Conservation (phyloP, 805 yeast species). For the Cyberlindnera mississippiensis region DNA sequence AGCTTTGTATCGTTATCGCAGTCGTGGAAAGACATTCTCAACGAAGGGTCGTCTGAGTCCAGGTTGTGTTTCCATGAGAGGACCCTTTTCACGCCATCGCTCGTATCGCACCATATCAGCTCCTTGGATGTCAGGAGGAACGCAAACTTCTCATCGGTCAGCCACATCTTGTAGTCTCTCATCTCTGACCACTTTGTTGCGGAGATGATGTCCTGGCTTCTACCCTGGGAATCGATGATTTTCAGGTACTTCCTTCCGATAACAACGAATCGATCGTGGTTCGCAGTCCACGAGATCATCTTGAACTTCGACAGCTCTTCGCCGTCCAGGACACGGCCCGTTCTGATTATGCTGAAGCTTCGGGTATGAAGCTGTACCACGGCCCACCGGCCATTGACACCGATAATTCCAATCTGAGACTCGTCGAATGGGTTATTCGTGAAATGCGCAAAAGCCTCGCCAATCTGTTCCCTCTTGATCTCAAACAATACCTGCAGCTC, state of each 20-base stretch:
- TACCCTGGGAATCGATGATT: conserved; percentile 28
- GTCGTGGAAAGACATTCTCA: conserved; percentile 34
- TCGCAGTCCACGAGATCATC: conserved; percentile 42
- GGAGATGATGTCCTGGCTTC: conserved; percentile 28
- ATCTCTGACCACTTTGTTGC: conserved; percentile 31
- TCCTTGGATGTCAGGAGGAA: conserved; percentile 66
- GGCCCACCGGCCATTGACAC: conserved; percentile 49
- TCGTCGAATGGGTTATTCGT: conserved; percentile 41
- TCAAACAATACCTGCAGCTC: conserved; percentile 4
- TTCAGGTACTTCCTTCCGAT: conserved; percentile 43
- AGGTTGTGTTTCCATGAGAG: conserved; percentile 74
- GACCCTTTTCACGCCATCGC: conserved; percentile 38
- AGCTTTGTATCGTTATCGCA: conserved; percentile 17
- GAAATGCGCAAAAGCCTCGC: conserved; percentile 41
- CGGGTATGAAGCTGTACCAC: conserved; percentile 29
- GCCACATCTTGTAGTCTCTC: conserved; percentile 38
- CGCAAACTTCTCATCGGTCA: conserved; percentile 31
- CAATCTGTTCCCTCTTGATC: conserved; percentile 22
- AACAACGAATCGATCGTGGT: conserved; percentile 29
- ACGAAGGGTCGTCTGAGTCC: conserved; percentile 49
- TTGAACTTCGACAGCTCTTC: conserved; percentile 56
- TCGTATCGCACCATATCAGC: conserved; percentile 46
- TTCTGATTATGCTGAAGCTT: background rate
- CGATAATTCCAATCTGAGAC: conserved; percentile 41
- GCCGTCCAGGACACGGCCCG: conserved; percentile 32